Conservation (phyloP, 164 flowering plant species). For the Aristolochia californica region DNA sequence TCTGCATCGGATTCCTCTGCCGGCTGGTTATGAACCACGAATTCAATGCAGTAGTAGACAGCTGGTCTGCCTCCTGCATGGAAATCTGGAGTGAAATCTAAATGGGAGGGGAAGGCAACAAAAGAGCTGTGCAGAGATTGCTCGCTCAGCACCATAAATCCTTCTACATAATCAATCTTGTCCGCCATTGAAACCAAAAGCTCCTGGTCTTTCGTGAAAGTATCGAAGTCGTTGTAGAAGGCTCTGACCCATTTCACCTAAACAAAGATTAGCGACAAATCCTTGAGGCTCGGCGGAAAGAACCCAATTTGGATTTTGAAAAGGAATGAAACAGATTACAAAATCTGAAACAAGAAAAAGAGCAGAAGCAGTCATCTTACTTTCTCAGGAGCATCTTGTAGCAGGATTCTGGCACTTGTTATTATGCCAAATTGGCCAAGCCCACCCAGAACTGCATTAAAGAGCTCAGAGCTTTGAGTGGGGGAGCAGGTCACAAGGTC, state of each 20-base stretch:
- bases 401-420: constrained; percentile 31
- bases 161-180: constrained; percentile 27
- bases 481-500: constrained; percentile 33
- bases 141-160: constrained; percentile 22
- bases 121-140: constrained; percentile 14
- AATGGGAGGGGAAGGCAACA: constrained; percentile 18
- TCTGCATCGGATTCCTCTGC: constrained; percentile 13
- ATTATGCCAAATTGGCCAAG: constrained; percentile 50
- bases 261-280: no score
- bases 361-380: constrained; percentile 11
- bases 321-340: background rate
- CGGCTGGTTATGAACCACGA: constrained; percentile 22
- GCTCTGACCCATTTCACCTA: constrained; percentile 36
- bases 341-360: background rate
- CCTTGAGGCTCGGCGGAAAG: background rate
- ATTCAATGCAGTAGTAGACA: constrained; percentile 25
- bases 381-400: constrained; percentile 27
- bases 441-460: constrained; percentile 37
- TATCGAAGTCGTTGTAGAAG: constrained; percentile 24
- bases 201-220: constrained; percentile 24
- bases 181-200: constrained; percentile 19
- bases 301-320: background rate
- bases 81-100: constrained; percentile 12
- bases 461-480: constrained; percentile 23
- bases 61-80: constrained; percentile 11